phyloP scores from a whole-genome alignment of 1,284 basidiomycete genomes.

The Sporisorium sorghi region DNA sequence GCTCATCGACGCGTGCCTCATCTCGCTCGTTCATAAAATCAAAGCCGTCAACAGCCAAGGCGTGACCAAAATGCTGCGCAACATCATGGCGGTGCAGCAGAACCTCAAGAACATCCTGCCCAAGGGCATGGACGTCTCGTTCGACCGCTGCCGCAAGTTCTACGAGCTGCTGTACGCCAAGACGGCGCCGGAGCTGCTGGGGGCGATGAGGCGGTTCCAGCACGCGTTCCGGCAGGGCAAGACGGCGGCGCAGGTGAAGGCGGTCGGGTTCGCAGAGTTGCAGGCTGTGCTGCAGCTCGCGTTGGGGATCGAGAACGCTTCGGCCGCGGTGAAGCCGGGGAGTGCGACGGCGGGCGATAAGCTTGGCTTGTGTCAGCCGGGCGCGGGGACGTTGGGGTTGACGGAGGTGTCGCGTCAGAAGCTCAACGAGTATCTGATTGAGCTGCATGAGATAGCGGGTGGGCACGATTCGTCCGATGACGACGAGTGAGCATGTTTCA shows the following conservation, averaged over 20 bases:
- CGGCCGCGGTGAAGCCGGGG: slow-evolving; percentile 1
- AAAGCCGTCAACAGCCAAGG: slow-evolving; percentile 81
- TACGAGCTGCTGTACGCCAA: slow-evolving; percentile 73
- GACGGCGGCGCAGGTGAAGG: slow-evolving; percentile 3
- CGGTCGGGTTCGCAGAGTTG: slow-evolving; percentile 20
- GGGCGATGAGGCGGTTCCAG: slow-evolving; percentile 22
- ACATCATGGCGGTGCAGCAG: slow-evolving; percentile 92
- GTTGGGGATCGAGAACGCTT: slow-evolving; percentile 55
- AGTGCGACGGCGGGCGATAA: slow-evolving; percentile 14
- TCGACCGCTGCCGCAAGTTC: slow-evolving; percentile 82
- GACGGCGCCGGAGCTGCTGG: slow-evolving; percentile 17
- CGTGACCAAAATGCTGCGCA: slow-evolving; percentile 87
- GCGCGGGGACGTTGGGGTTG: slow-evolving; percentile 37
- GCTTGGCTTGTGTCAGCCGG: slow-evolving; percentile 13
- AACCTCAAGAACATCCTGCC: slow-evolving; percentile 76
- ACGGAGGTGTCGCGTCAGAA: slow-evolving; percentile 53
- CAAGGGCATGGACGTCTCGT: slow-evolving; percentile 74
- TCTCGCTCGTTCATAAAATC: slow-evolving; percentile 80
- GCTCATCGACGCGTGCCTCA: slow-evolving; percentile 85
- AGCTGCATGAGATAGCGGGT: slow-evolving; percentile 57
- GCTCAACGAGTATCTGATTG: slow-evolving; percentile 64
- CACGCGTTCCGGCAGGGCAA: not conserved
- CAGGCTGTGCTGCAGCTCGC: slow-evolving; percentile 57
- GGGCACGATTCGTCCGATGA: slow-evolving; percentile 25
- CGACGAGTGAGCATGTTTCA: slow-evolving; percentile 10